Conservation (phyloP, 495 filamentous ascomycete species). For the Articulospora tetracladia region DNA sequence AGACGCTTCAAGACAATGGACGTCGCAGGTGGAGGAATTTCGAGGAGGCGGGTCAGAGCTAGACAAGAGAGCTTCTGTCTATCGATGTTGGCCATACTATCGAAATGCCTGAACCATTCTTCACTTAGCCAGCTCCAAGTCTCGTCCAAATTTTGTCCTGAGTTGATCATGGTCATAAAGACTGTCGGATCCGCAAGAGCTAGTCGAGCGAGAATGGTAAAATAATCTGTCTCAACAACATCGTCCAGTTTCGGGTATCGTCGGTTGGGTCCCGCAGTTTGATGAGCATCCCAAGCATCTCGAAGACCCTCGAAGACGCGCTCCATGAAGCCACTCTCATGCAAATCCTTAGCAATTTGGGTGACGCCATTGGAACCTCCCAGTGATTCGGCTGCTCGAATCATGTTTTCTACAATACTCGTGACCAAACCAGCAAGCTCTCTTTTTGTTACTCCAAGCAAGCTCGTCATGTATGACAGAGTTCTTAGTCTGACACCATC, state of each 20-base stretch:
- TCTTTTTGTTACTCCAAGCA: slow-evolving; percentile 56
- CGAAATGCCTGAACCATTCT: slow-evolving; percentile 88
- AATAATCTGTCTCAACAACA: slow-evolving; percentile 76
- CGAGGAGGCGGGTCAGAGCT: slow-evolving; percentile 75
- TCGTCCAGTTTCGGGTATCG: slow-evolving; percentile 59
- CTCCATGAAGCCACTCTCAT: slow-evolving; percentile 61
- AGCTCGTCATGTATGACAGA: slow-evolving; percentile 52
- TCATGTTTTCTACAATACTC: slow-evolving; percentile 64
- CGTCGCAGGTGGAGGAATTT: slow-evolving; percentile 49
- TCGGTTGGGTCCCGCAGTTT: slow-evolving; percentile 72
- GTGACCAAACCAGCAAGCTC: slow-evolving; percentile 65
- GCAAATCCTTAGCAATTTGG: slow-evolving; percentile 61
- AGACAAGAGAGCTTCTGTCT: slow-evolving; percentile 79
- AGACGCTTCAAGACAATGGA: slow-evolving; percentile 40
- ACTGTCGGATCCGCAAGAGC: slow-evolving; percentile 62
- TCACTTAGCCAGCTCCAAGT: slow-evolving; percentile 68
- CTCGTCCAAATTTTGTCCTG: slow-evolving; percentile 36
- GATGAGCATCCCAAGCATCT: slow-evolving; percentile 64
- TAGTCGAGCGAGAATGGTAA: slow-evolving; percentile 77
- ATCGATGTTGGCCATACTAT: slow-evolving; percentile 69
- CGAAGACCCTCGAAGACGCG: slow-evolving; percentile 68
- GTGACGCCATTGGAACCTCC: slow-evolving; percentile 63
- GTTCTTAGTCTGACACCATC: slow-evolving; percentile 55
- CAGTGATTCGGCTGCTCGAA: slow-evolving; percentile 64
- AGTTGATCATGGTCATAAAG: slow-evolving; percentile 55